Base-by-base conservation (phyloP, 441 rosid species). In the Kokia cookei region DNA sequence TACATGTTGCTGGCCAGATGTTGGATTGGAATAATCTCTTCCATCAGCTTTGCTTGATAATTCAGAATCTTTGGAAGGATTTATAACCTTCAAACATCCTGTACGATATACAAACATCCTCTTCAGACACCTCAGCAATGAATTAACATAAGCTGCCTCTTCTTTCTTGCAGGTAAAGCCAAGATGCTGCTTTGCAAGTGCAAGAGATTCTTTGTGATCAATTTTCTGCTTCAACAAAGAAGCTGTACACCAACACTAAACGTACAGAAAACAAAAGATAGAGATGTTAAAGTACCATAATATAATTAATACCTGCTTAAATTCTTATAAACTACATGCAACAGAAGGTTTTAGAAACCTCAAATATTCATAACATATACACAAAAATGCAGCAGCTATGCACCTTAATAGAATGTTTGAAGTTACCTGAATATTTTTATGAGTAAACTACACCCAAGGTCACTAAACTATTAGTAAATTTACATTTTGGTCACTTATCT, bases 201-300 rank as follows among this genome's bases (percentile, higher is more conserved):
- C 89, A 82, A 96, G 81, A 24, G 97, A 91, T 81, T 85, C 91
- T 81, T 79, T 86, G 78, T 73, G 89, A 82, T 81, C 82, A 77
- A 90, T 79, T 58, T 89, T 89, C 76, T 86, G 76, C 89, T 88
- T 88, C 76, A 82, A 78, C 84, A 91, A 73, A 73, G 93, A 87
- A 71, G 90, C 92, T 78, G 95, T 91, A 74, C 82, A 88, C 98
- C 94, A 91, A 76, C 97, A 91, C 97, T 91, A 82, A 73, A 83
- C 76, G 54, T 29, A 42, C 48, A 64, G 63, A 65, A 12, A 53
- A 8, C 62, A 62, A 24, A 22, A 50, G 22, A 54, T 35, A 53
- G 2, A 48, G 40, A 64, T 24, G 60, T 14, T 50, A 76, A 45
- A 62, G 26, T 59, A 5, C 14, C 65, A 32, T 17, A 32, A 19